Conservation (phyloP, 495 filamentous ascomycete genomes). For the Neurospora sp. region DNA sequence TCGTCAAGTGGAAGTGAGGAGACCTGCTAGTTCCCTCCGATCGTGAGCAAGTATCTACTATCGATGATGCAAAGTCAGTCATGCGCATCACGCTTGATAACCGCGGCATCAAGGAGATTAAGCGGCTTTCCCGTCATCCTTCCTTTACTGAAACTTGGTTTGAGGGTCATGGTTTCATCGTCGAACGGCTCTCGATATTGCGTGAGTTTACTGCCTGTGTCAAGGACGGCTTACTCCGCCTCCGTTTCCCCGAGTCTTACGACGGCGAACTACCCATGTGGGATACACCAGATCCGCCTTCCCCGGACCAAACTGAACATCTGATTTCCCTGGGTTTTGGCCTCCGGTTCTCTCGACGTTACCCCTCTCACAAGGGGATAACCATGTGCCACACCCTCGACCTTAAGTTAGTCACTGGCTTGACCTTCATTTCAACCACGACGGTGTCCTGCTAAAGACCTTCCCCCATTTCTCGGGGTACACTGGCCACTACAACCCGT, state of each 20-base stretch:
- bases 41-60: not conserved
- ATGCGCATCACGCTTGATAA: not conserved
- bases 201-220: not conserved
- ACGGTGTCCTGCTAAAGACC: not conserved
- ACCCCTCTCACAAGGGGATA: not conserved
- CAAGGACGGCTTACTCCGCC: not conserved
- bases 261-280: not conserved
- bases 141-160: not conserved
- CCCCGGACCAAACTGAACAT: not conserved
- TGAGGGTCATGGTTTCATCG: not conserved
- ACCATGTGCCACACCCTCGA: not conserved
- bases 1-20: not conserved
- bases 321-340: not conserved
- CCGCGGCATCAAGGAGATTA: not conserved
- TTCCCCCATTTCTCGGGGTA: not conserved
- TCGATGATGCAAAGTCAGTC: not conserved
- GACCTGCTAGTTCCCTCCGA: not conserved
- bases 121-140: not conserved
- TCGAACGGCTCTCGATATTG: not conserved
- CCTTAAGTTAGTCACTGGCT: not conserved
- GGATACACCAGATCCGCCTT: not conserved
- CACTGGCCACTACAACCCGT: not conserved
- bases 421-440: not conserved
- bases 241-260: not conserved
- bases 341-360: not conserved